Evolutionary conservation across 2,329 filamentous ascomycete genomes (phyloP), one percentile per base, ranked within the genome.

Genomic region (Botryotinia globosa): DNA sequence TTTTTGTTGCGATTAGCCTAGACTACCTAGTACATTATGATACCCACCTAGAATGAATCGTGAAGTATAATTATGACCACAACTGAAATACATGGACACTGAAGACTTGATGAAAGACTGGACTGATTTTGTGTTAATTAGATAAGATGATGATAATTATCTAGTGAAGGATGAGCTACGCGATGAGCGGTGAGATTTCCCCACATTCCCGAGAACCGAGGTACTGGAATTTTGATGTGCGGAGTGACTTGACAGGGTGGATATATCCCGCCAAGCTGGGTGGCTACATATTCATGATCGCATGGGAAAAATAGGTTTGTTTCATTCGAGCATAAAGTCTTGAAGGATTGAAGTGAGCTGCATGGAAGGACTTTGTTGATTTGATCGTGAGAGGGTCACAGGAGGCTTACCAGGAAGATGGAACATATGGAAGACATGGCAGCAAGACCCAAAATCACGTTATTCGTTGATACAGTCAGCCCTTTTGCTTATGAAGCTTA

Each of bases 401-500:
- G 29, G 51, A 54, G 48, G 12, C 25, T n/a, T 7, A 16, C 4
- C n/a, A 54, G 48, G 25, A 54, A 54, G 48, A n/a, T 16, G n/a
- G 48, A 54, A n/a, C 25, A 54, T 10, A 25, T 29, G 29, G 10
- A 44, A 18, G 29, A 56, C 12, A 44, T 8, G 34, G 14, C 16
- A 51, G 51, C 25, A 39, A 32, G n/a, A n/a, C 22, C 8, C 25
- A 66, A 66, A 20, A 66, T 66, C 45, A 51, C 45, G 5, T 39
- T 66, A 6, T 66, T 20, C 76, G 79, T 90, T 63, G 88, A 90
- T 81, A 83, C 88, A 18, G 84, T 90, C 37, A 87, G 85, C 74
- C 88, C 88, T 0, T 90, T 90, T 79, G 86, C 83, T 1, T 90
- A 90, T 76, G 82, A 89, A 72, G 88, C 86, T 4, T 90, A 88